These are phyloP conservation scores for Boletellus dicymbophilus DNA, from an alignment of 1,284 basidiomycete species.

Conservation along the genomic window DNA sequence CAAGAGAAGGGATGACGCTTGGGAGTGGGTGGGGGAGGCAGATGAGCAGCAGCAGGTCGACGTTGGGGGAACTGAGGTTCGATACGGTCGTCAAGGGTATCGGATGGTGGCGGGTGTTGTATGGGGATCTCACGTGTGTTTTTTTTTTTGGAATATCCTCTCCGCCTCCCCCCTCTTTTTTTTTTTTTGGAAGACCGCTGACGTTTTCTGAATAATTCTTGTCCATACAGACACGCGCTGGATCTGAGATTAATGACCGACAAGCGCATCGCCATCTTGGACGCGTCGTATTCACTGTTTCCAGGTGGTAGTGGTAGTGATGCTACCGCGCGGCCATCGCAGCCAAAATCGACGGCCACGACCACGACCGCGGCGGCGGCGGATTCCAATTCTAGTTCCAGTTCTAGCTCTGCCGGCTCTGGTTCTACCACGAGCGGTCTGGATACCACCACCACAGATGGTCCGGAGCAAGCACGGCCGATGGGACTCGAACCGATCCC, in stretches of 20 bases:
- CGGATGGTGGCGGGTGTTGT: conserved; percentile 78
- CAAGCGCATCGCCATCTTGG: conserved; percentile 65
- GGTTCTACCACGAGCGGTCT: too few species aligned
- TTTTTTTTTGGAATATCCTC: background rate
- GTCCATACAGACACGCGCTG: conserved; percentile 78
- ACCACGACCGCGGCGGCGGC: too few species aligned
- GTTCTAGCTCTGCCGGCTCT: too few species aligned
- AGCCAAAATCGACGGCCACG: background rate
- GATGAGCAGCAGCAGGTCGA: too few species aligned
- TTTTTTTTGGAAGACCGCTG: too few species aligned
- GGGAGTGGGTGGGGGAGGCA: conserved; percentile 24
- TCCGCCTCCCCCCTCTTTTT: background rate
- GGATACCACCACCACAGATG: too few species aligned
- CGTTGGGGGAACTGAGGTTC: conserved; percentile 38
- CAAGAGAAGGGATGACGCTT: conserved; percentile 16
- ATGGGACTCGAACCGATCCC: conserved; percentile 64
- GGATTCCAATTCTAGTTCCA: too few species aligned
- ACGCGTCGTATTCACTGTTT: conserved; percentile 65
- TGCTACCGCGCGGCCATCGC: background rate
- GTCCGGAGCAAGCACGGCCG: too few species aligned
- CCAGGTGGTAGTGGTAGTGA: too few species aligned
- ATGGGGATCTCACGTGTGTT: conserved; percentile 59
- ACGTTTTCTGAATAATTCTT: too few species aligned
- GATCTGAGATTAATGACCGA: conserved; percentile 75
- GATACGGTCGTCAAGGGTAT: conserved; percentile 75